Base-by-base conservation (phyloP, 164 flowering plant genomes). In the Tetracentron sinense region DNA sequence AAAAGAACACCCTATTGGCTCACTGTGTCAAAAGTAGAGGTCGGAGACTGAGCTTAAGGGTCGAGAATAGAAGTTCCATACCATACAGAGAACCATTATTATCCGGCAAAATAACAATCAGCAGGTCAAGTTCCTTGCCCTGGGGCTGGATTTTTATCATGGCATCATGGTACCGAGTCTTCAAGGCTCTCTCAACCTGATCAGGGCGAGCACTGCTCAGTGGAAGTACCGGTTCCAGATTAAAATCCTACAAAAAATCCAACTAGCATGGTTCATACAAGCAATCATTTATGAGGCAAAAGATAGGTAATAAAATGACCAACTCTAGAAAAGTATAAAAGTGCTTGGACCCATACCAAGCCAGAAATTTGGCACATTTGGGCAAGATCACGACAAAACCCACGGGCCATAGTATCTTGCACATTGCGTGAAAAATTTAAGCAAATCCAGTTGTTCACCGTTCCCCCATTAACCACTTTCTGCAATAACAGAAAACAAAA, bases 381-480 rank as follows among this genome's bases (percentile, higher is more conserved):
- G 7, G 88, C 90, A 68, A 87, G 84, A 69, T 83, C 87, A 25
- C 54, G 42, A 61, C 93, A 87, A 52, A 87, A 87, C 0, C 67
- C 71, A 31, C 81, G 77, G 1, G 88, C 90, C 4, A 70, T 72
- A 30, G 59, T 73, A 23, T 87, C 90, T 78, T 79, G 88, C 26
- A 85, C 88, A 61, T 61, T 70, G 20, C 85, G 75, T 15, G 93
- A 75, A 61, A 87, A 87, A 58, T 85, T 87, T 1, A 85, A 75
- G 73, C 88, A 87, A 23, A 81, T 74, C 93, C 93, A 87, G 49
- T 65, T 68, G 66, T 74, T 78, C 19, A 87, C 90, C 1, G 78
- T 82, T 6, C 93, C 90, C 15, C 93, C 93, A 79, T 87, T 78
- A 29, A 85, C 85, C 79, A 76, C 73, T 76, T 76, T 76, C 79